Base-by-base conservation (phyloP, 2,329 filamentous ascomycete species). In the Pseudocercospora fijiensis region DNA sequence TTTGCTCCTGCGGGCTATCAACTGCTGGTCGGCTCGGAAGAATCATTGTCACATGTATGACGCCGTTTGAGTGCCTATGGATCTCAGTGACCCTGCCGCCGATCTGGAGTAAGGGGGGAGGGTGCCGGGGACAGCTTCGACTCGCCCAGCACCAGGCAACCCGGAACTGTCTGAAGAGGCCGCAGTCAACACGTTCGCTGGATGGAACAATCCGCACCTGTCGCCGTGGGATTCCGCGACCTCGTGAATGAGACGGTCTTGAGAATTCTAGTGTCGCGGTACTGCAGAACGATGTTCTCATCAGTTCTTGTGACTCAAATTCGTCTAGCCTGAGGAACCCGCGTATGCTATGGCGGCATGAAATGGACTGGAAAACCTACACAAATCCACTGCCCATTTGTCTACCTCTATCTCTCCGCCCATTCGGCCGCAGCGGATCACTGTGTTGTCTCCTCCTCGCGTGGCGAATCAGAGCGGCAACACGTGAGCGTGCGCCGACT, bases 401-500 rank as follows among this genome's bases (percentile, higher is more conserved):
- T 27, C 20, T 55, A 24, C 51, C 24, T 55, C 51, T 28, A 30
- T 55, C 22, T 30, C 22, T 26, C 24, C 57, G 20, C 18, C 41
- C 10, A 9, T 16, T 45, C 24, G 28, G 33, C 30, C 47, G 52
- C 37, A 9, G 37, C 24, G 51, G 8, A 43, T 4, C n/a, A 10
- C 26, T 30, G 26, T 18, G 13, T 55, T 22, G 26, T 9, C 41
- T 30, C 28, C 24, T n/a, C 20, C 30, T 58, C 37, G 55, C 49
- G 30, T 59, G 56, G 24, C 20, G 60, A 33, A 58, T 56, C 24
- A 58, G 43, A 37, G 58, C 58, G 24, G 63, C 49, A 41, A 62
- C 26, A 33, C 63, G 55, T 20, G 60, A 57, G 56, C 63, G 63
- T 41, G 37, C 37, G 45, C 63, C 57, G 41, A n/a, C 37, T 22